Evolutionary conservation across 140 eudicot genomes (phyloP), one percentile per base, ranked within the genome.

Genomic region (Senecio squalidus): DNA sequence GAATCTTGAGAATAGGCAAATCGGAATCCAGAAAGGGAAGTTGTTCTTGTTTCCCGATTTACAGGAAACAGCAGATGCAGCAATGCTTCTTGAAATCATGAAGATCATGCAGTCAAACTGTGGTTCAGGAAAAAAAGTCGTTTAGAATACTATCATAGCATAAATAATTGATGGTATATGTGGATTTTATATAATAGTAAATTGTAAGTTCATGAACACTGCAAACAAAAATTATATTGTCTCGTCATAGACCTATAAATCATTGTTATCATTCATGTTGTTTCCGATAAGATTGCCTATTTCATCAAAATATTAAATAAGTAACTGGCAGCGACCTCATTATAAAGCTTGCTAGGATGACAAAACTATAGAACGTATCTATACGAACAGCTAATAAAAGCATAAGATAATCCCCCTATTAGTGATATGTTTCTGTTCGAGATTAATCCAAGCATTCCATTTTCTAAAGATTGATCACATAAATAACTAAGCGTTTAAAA

Each of bases 61-160:
- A 63, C 83, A 80, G 88, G 94, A 84, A 84, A 84, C 88, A 46
- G 55, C 33, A 21, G 78, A 83, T 66, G 77, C 68, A 46, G 76
- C 74, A 38, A 65, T 60, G 72, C 71, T 79, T 70, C 72, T 76
- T 69, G 79, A 76, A 80, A 71, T 79, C 92, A 83, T 83, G 76
- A 79, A 79, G 78, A 76, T 44, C 80, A 49, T 61, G 76, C 74
- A 68, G 51, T 67, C 70, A 67, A 73, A 47, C 79, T 76, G 81
- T 41, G 50, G 71, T 22, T 27, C 55, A 56, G 5, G 28, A 76
- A n/a, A 53, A 57, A 17, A 62, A 63, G 47, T 44, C 43, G 7
- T 22, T 65, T 52, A 74, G 68, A 24, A 60, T 15, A 21, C 40
- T 54, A n/a, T 17, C 51, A 15, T 36, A 21, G 18, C 15, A 45